Conservation (phyloP, 2,329 filamentous ascomycete species). For the Cercospora sp. region DNA sequence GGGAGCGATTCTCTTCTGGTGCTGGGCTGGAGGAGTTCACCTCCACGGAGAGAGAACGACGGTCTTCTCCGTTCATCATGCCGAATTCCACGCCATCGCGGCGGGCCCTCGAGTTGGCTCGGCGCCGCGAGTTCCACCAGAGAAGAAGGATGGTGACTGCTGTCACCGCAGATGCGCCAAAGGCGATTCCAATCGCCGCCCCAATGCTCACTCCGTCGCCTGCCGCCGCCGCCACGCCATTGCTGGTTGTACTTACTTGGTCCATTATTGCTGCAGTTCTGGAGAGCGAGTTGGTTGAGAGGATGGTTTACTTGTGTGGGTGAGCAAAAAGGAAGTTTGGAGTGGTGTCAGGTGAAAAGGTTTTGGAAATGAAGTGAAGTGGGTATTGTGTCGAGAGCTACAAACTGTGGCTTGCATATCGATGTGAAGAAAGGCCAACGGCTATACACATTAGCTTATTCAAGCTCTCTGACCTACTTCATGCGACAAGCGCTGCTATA, state of each 20-base stretch:
- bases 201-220: slow-evolving; percentile 1
- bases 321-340: not conserved
- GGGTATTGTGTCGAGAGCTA: not conserved
- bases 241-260: not conserved
- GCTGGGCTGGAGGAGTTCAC: not conserved
- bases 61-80: not conserved
- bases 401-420: not conserved
- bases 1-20: not conserved
- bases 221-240: not conserved
- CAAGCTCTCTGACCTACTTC: not conserved
- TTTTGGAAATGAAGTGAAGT: not conserved
- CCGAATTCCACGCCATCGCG: not conserved
- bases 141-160: not conserved
- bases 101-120: not conserved
- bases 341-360: not conserved
- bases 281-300: not conserved
- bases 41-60: not conserved
- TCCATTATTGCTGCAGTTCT: not conserved
- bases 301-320: not conserved
- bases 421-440: not conserved
- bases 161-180: slow-evolving; percentile 2
- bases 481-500: not conserved
- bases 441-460: not conserved
- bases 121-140: not conserved
- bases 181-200: slow-evolving; percentile 1